phyloP scores from a whole-genome alignment of 1,284 basidiomycete species.

The Cryptococcus hybrid region DNA sequence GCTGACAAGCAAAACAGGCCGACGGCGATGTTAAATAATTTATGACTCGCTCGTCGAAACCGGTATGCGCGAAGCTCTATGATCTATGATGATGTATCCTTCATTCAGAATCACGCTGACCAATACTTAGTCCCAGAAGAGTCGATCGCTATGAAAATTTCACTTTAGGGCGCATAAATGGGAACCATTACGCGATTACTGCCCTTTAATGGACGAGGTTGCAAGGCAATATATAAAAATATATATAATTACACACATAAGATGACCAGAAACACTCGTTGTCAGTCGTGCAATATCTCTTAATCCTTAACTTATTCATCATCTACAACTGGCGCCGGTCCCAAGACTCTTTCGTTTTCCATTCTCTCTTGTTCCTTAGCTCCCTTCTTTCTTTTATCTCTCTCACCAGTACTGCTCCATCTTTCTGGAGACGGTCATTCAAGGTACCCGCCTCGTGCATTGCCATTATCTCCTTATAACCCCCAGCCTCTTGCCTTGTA shows the following conservation, averaged over 20 bases:
- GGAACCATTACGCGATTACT: no score
- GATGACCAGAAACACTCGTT: no score
- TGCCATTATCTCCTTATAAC: slow-evolving; percentile 59
- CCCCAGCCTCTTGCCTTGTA: slow-evolving; percentile 64
- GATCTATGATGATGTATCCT: no score
- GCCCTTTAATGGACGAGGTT: no score
- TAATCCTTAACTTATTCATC: background rate
- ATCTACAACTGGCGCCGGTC: slow-evolving; percentile 25
- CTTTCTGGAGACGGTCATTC: slow-evolving; percentile 55
- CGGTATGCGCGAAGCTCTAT: background rate
- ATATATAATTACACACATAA: no score
- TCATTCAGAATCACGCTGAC: background rate
- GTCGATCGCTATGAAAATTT: no score
- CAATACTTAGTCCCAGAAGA: background rate
- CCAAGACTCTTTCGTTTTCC: slow-evolving; percentile 36
- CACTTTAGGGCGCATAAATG: no score
- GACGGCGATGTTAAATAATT: no score
- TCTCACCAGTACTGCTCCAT: slow-evolving; percentile 55
- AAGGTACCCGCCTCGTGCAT: slow-evolving; percentile 56
- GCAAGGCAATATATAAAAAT: no score
- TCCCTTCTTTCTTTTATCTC: slow-evolving; percentile 58
- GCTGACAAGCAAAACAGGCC: no score
- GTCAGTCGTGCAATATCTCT: no score
- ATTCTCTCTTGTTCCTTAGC: slow-evolving; percentile 35
- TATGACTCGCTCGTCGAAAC: no score